Conservation (phyloP, 495 filamentous ascomycete species). For the Corynascus novoguineensis region DNA sequence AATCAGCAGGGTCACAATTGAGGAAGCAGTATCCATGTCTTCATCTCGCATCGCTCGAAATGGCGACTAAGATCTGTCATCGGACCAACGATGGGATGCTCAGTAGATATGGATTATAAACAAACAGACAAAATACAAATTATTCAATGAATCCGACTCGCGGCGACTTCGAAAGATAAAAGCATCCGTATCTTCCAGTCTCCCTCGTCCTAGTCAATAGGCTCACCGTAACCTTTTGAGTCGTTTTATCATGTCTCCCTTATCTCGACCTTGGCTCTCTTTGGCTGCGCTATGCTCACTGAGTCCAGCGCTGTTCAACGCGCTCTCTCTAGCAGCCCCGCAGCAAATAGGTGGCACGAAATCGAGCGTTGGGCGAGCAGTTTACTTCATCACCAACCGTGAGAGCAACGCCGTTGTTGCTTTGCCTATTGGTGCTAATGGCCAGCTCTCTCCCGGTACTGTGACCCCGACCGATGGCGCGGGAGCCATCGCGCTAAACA, state of each 20-base stretch:
- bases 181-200: too few relatives aligned
- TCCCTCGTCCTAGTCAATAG: not conserved
- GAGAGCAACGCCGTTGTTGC: conserved; percentile 43
- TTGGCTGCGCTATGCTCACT: not conserved
- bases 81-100: too few relatives aligned
- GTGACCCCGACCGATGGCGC: conserved; percentile 36
- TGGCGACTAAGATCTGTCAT: too few relatives aligned
- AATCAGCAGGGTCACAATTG: too few relatives aligned
- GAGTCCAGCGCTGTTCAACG: not conserved
- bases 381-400: conserved; percentile 51
- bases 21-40: too few relatives aligned
- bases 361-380: conserved; percentile 27
- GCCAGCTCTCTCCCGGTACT: conserved; percentile 37
- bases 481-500: conserved; percentile 33
- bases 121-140: too few relatives aligned
- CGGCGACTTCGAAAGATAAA: too few relatives aligned
- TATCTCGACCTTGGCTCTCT: not conserved
- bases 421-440: conserved; percentile 40
- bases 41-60: too few relatives aligned
- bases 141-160: too few relatives aligned
- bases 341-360: not conserved
- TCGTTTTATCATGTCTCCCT: not conserved
- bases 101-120: too few relatives aligned
- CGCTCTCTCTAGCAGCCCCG: not conserved
- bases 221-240: not conserved